Evolutionary conservation across 1,284 basidiomycete genomes (phyloP).

Genomic region (Hortiboletus rubellus): DNA sequence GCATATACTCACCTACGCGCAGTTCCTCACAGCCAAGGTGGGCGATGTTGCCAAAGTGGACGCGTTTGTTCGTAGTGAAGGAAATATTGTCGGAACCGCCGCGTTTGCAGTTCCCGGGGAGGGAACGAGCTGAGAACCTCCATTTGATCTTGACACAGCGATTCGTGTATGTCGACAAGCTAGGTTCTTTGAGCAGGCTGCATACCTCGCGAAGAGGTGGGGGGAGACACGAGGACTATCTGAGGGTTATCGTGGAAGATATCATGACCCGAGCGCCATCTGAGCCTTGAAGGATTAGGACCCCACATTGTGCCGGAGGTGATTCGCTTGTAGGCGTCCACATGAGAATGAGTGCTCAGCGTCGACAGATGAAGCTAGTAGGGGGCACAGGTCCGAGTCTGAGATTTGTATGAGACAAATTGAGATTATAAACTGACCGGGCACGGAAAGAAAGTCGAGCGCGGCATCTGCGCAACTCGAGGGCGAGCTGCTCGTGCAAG

Average conservation of each 20-base stretch:
- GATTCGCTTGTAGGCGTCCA: background rate
- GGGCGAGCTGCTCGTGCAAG: background rate
- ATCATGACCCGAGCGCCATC: conserved; percentile 37
- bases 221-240: conserved; percentile 87
- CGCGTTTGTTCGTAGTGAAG: conserved; percentile 88
- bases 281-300: background rate
- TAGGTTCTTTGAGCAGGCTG: conserved; percentile 93
- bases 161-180: conserved; percentile 96
- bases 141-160: conserved; percentile 96
- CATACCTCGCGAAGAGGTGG: conserved; percentile 92
- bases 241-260: conserved; percentile 95
- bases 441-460: background rate
- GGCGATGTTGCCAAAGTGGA: conserved; percentile 89
- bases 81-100: conserved; percentile 36
- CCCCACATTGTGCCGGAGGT: background rate
- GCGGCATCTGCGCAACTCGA: background rate
- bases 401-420: no score
- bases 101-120: conserved; percentile 37
- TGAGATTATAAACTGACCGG: background rate
- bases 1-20: conserved; percentile 71
- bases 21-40: conserved; percentile 97
- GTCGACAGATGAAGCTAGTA: background rate
- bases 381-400: no score
- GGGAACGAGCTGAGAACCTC: conserved; percentile 64
- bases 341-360: background rate